Base-by-base conservation (phyloP, 257 asterid genomes). In the Solanum appendiculatum region DNA sequence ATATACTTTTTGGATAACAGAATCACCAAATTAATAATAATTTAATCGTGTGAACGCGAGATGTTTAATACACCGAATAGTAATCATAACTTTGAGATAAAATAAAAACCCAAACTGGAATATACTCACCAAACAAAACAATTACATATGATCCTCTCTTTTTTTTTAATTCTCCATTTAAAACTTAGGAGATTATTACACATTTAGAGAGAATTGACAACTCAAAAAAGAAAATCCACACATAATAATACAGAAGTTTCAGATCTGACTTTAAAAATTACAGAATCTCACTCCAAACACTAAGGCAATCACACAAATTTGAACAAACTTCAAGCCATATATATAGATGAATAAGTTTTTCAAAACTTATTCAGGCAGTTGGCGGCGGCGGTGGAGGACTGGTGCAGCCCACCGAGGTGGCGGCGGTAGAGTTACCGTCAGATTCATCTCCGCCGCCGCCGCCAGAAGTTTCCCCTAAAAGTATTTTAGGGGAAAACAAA, bases 311-410 rank as follows among this genome's bases (percentile, higher is more conserved):
- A 74, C 36, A 51, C 23, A 63, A 36, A 27, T n/a, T 44, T 3
- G 3, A 33, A 37, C 36, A 44, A 63, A n/a, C 31, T 66, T 14
- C 4, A 72, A 58, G 14, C 6, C 48, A 34, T 20, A 39, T 36
- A 73, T 20, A 37, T 11, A 14, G 2, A 64, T 64, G 37, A 27
- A 66, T 34, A 27, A 37, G 82, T 37, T 74, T 9, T 3, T 27
- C 20, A 0, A 18, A 72, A 72, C 82, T 74, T 39, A 42, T n/a
- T 74, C 58, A 78, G 1, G 63, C 39, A 10, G 84, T 27, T 25
- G 27, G 37, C 13, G 56, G 39, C 3, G 64, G 64, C 11, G 25
- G 60, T 0, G 93, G 92, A 16, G 94, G 92, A 64, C 89, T 93
- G 40, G 92, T 1, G 82, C 90, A 33, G 69, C 87, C 83, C 42